Conservation (phyloP, 768 basidiomycete species). For the Trametes gibbosa region DNA sequence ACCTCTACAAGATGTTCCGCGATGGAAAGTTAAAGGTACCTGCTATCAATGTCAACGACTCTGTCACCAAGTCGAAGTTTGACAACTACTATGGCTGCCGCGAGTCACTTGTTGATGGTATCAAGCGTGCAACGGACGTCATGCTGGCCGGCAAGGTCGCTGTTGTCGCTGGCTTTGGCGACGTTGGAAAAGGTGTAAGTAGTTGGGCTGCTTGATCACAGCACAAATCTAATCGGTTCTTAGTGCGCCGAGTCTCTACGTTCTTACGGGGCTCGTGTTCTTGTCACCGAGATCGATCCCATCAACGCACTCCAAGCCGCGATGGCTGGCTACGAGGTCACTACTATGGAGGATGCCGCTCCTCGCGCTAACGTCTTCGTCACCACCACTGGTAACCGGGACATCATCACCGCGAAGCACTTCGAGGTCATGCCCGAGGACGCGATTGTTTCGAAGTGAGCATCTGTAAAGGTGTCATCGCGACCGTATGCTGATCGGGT, state of each 20-base stretch:
- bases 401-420: conserved; percentile 92
- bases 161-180: conserved; percentile 97
- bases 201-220: neutral
- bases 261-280: conserved; percentile 95
- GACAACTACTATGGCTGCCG: conserved; percentile 99
- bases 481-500: conserved; percentile 7
- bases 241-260: conserved; percentile 96
- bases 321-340: conserved; percentile 99
- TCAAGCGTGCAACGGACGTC: conserved; percentile 99
- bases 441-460: conserved; percentile 96
- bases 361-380: conserved; percentile 88
- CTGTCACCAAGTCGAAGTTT: conserved; percentile 99
- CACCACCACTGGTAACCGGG: conserved; percentile 97
- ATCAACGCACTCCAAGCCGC: conserved; percentile 99
- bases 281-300: conserved; percentile 98
- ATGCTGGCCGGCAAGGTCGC: conserved; percentile 99
- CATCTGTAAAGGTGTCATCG: conserved; percentile 13
- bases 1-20: conserved; percentile 96
- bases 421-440: conserved; percentile 95
- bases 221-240: neutral
- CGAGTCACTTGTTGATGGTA: conserved; percentile 98
- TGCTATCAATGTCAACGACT: conserved; percentile 99
- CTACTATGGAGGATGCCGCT: conserved; percentile 98
- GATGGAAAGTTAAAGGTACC: conserved; percentile 95
- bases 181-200: conserved; percentile 98